Evolutionary conservation across 2,329 filamentous ascomycete species (phyloP).

Genomic region (Nemania sp.): DNA sequence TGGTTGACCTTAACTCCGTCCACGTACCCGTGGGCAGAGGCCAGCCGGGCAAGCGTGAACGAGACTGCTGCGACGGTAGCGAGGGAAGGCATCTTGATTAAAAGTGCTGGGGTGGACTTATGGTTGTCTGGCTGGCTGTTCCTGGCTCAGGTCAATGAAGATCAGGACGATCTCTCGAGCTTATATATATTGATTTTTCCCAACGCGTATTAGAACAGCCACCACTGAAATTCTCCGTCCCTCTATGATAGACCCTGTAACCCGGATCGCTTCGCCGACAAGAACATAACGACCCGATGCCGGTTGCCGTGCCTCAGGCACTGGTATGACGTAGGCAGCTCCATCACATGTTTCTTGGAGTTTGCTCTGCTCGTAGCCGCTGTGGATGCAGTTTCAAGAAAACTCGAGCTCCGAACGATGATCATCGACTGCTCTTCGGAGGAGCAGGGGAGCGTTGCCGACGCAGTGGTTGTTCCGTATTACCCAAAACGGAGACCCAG

Average conservation of each 20-base stretch:
- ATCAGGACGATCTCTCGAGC: conserved; percentile 9
- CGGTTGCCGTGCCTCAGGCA: background rate
- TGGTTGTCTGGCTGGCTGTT: conserved; percentile 4
- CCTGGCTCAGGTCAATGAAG: conserved; percentile 10
- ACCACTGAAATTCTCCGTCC: background rate
- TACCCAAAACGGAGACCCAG: conserved; percentile 21
- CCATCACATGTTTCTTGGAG: background rate
- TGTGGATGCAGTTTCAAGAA: background rate
- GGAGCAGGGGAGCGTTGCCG: background rate
- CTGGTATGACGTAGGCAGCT: conserved; percentile 14
- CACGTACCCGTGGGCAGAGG: conserved; percentile 32
- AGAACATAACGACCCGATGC: conserved; percentile 7
- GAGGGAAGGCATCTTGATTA: conserved; percentile 27
- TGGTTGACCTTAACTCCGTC: conserved; percentile 30
- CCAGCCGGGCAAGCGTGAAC: conserved; percentile 21
- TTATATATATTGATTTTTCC: conserved; percentile 10
- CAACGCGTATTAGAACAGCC: no score
- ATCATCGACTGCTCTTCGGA: conserved; percentile 2
- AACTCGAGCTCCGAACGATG: background rate
- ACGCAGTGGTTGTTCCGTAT: conserved; percentile 21
- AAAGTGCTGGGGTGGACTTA: background rate
- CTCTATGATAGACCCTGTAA: conserved; percentile 8
- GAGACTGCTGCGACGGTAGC: conserved; percentile 19
- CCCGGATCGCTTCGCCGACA: conserved; percentile 6
- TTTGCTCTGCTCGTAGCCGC: background rate